Base-by-base conservation (phyloP, 2,329 filamentous ascomycete genomes). In the Colletotrichum zoysiae region DNA sequence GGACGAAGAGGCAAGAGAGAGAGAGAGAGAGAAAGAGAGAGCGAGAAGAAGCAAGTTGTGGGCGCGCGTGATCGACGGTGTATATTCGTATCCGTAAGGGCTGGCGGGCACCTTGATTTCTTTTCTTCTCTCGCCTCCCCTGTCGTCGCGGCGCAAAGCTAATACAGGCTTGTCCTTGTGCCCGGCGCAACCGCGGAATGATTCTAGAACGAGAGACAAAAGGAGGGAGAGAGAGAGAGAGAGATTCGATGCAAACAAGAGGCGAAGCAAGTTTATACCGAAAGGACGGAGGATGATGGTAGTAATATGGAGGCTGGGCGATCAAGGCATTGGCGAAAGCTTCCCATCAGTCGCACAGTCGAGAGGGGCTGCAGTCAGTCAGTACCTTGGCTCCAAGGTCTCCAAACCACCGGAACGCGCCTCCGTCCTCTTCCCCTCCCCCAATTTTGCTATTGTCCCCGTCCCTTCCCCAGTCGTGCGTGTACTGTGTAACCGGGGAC, bases 281-380 rank as follows among this genome's bases (percentile, higher is more conserved):
- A 51, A 18, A 38, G 42, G n/a, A 8, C 26, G 40, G 58, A 40
- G 50, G 53, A 44, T 11, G 38, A 40, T 48, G 55, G 58, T 53
- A 64, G 40, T 56, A 71, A 48, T 64, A 71, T 71, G 69, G 65
- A 69, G 69, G 67, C 65, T 44, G 42, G 59, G 40, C 61, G n/a
- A 50, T 30, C 33, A 48, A 40, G n/a, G 44, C 20, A 40, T 56
- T 51, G 60, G 66, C 66, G 50, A 69, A 64, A 40, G 63, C 33
- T 55, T 69, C 26, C 42, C 38, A 23, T 55, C 40, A 44, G 48
- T 57, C 59, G 66, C 35, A 44, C 57, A 65, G 66, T 50, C 60
- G 35, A 14, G 42, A 64, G 30, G 40, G 30, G 40, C 51, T 64
- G 38, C 38, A 58, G 44, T n/a, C 38, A 58, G 44, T n/a, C 50